Conservation (phyloP, 2,329 filamentous ascomycete genomes). For the Penicillium italicum region DNA sequence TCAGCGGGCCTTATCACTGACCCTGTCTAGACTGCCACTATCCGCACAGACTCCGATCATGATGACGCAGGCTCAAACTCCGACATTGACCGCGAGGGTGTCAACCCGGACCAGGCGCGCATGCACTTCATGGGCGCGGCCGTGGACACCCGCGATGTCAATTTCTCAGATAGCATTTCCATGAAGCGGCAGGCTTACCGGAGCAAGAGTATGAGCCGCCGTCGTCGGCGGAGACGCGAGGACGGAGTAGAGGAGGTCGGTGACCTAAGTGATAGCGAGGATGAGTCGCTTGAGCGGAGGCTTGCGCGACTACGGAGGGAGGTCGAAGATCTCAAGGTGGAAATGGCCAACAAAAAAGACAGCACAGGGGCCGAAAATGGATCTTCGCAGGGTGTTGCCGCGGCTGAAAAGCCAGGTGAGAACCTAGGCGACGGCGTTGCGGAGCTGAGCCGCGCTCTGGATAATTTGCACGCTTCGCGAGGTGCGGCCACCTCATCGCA, state of each 20-base stretch:
- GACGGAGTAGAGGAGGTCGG: constrained; percentile 59
- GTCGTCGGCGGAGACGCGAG: constrained; percentile 54
- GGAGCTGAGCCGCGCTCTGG: constrained; percentile 68
- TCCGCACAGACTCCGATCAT: constrained; percentile 58
- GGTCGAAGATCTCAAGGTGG: constrained; percentile 67
- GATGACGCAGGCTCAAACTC: constrained; percentile 52
- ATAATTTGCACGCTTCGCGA: constrained; percentile 54
- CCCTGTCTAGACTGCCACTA: constrained; percentile 51
- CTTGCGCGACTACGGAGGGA: constrained; percentile 80
- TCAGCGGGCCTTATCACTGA: constrained; percentile 31
- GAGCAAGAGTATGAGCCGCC: constrained; percentile 54
- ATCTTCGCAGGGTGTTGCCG: constrained; percentile 17
- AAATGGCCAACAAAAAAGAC: constrained; percentile 42
- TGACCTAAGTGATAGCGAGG: constrained; percentile 74
- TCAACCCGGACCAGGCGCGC: constrained; percentile 76
- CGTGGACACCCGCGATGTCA: constrained; percentile 72
- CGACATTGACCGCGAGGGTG: constrained; percentile 69
- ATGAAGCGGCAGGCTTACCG: constrained; percentile 81
- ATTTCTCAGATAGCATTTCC: constrained; percentile 86
- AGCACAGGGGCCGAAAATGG: constrained; percentile 48
- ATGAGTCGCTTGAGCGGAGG: constrained; percentile 71
- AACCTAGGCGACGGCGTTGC: constrained; percentile 56
- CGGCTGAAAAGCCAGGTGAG: constrained; percentile 42
- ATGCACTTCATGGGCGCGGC: constrained; percentile 71
- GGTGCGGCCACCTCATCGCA: constrained; percentile 19